Percentiles rank a stretch among this genome's conserved stretches.
These are phyloP conservation scores for Pythium coloratum DNA, from an alignment of 352 stramenopile species.

Conservation along the genomic window DNA sequence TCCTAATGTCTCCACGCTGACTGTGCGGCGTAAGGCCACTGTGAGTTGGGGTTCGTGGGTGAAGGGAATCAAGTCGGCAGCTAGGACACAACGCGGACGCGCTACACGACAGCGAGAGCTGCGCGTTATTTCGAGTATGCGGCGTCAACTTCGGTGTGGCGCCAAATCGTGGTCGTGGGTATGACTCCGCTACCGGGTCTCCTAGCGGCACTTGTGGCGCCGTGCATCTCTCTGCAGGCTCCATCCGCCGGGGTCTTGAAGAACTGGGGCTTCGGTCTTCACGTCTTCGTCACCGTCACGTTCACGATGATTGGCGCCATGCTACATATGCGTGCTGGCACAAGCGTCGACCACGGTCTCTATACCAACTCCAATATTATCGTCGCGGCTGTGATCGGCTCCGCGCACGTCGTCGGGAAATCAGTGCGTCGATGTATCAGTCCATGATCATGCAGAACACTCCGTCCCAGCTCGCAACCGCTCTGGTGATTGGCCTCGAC, in stretches of 20 bases:
- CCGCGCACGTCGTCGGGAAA: background rate
- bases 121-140: background rate
- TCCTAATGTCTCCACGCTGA: background rate
- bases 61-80: background rate
- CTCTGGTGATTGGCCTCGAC: slow-evolving; percentile 13
- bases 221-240: slow-evolving; percentile 5
- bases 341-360: background rate
- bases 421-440: slow-evolving; percentile 13
- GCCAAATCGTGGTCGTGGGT: background rate
- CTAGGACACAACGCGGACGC: background rate
- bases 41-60: background rate
- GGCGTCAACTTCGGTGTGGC: background rate
- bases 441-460: slow-evolving; percentile 18
- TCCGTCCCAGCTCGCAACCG: background rate
- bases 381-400: background rate
- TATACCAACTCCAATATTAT: background rate
- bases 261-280: slow-evolving; percentile 8
- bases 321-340: background rate
- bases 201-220: background rate
- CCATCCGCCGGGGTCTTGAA: background rate
- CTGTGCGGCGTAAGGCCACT: background rate
- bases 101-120: slow-evolving; percentile 2
- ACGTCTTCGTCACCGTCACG: slow-evolving; percentile 6
- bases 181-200: slow-evolving; percentile 1
- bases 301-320: slow-evolving; percentile 1